These are phyloP conservation scores for Saussurea involucrata DNA, from an alignment of 129 eudicot genomes.

Conservation along the genomic window DNA sequence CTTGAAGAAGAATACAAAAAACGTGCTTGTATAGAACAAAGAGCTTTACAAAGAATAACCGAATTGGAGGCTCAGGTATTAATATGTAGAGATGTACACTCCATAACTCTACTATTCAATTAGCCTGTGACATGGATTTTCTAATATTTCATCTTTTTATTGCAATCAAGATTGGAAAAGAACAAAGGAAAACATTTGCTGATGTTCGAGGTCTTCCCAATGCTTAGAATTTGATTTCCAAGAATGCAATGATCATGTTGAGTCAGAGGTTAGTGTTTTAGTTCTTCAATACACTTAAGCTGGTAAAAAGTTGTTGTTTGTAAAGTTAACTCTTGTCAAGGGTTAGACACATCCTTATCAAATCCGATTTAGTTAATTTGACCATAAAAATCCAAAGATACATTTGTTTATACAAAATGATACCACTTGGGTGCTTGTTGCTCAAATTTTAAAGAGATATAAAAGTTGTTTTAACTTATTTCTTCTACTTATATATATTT, in stretches of 20 bases:
- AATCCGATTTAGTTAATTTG: not conserved
- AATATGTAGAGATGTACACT: not conserved
- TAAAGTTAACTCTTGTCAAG: no score
- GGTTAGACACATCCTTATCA: no score
- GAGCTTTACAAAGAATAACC: conserved; percentile 74
- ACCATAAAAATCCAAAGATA: no score
- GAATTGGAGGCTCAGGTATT: conserved; percentile 87
- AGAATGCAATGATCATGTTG: conserved; percentile 7
- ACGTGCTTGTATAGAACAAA: conserved; percentile 71
- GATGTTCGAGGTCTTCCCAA: conserved; percentile 28
- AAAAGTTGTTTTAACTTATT: not conserved
- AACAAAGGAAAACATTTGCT: conserved; percentile 35
- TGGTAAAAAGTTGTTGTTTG: not conserved
- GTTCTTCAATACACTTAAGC: not conserved
- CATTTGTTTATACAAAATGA: not conserved
- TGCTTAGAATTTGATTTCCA: conserved; percentile 19
- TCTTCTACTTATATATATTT: not conserved
- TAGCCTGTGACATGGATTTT: not conserved
- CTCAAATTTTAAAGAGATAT: not conserved
- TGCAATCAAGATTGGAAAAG: conserved; percentile 50
- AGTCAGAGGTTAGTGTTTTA: conserved; percentile 30
- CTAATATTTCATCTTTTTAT: conserved; percentile 16
- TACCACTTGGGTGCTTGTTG: not conserved
- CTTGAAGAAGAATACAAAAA: conserved; percentile 92
- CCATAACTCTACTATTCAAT: not conserved